A percentile compares a stretch with the other conserved stretches of the same genome.
phyloP scores from a whole-genome alignment of 2,329 filamentous ascomycete species.

The Neofusicoccum laricinum region DNA sequence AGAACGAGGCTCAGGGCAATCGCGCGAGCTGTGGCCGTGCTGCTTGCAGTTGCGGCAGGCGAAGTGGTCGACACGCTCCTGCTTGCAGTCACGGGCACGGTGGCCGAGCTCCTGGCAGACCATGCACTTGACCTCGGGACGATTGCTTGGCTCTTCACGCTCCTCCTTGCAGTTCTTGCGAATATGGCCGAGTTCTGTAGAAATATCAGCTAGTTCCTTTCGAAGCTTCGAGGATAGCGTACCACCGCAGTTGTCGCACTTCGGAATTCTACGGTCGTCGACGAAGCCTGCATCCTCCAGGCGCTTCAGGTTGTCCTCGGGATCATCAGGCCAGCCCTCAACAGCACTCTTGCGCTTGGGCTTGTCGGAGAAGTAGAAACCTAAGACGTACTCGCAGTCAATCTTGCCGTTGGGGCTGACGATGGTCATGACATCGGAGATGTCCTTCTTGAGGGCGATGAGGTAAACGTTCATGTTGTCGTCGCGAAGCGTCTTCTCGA shows the following conservation, averaged over 20 bases:
- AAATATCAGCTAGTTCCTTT: background rate
- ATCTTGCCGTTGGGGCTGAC: conserved; percentile 56
- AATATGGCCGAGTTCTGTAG: conserved; percentile 58
- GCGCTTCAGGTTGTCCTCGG: conserved; percentile 61
- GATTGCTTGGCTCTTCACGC: conserved; percentile 45
- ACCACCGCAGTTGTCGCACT: conserved; percentile 61
- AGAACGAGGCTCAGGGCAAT: conserved; percentile 44
- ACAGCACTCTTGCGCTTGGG: conserved; percentile 53
- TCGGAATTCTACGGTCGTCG: conserved; percentile 56
- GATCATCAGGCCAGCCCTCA: conserved; percentile 57
- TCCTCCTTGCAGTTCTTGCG: conserved; percentile 61
- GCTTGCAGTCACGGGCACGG: conserved; percentile 63
- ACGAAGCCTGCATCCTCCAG: conserved; percentile 65
- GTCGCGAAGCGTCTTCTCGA: conserved; percentile 51
- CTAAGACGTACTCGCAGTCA: conserved; percentile 62
- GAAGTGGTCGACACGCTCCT: conserved; percentile 57
- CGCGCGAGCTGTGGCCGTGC: conserved; percentile 35
- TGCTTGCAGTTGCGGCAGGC: conserved; percentile 68
- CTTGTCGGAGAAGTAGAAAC: conserved; percentile 59
- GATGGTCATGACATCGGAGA: conserved; percentile 45
- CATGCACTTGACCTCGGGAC: conserved; percentile 56
- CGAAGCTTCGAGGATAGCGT: conserved; percentile 17
- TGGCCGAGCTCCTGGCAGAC: conserved; percentile 65
- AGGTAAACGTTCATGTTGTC: conserved; percentile 48
- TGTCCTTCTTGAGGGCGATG: conserved; percentile 50